Conservation (phyloP, 352 stramenopile genomes). For the Pythium plurisporium region DNA sequence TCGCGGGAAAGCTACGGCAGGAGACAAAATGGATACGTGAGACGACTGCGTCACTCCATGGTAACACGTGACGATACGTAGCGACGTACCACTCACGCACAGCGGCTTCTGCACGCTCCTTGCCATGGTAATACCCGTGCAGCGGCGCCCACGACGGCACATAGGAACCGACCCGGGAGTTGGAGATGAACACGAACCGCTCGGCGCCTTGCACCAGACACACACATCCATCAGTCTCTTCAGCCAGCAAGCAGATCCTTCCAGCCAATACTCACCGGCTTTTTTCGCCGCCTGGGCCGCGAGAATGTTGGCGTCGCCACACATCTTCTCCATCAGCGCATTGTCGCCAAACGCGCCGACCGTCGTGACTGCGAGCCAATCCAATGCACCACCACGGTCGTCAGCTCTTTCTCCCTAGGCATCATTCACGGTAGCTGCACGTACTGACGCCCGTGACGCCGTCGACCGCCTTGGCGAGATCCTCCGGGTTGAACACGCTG, state of each 20-base stretch:
- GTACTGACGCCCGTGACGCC: slow-evolving; percentile 78
- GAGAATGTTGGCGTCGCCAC: slow-evolving; percentile 84
- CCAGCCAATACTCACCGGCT: slow-evolving; percentile 33
- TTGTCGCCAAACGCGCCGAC: slow-evolving; percentile 87
- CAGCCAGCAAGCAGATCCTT: neutral
- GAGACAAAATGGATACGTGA: neutral
- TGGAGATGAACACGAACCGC: slow-evolving; percentile 90
- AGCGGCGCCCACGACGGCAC: slow-evolving; percentile 70
- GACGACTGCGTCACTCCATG: no score
- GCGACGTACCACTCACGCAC: slow-evolving; percentile 57
- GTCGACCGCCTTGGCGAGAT: slow-evolving; percentile 63
- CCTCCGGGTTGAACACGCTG: slow-evolving; percentile 71
- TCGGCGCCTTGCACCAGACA: slow-evolving; percentile 31
- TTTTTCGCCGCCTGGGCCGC: slow-evolving; percentile 69
- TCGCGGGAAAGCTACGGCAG: slow-evolving; percentile 50
- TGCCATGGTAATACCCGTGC: slow-evolving; percentile 89
- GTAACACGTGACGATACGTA: no score
- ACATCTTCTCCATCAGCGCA: slow-evolving; percentile 88
- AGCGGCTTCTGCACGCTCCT: slow-evolving; percentile 77
- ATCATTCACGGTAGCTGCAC: neutral
- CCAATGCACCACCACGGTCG: neutral
- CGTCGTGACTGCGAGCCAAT: slow-evolving; percentile 58
- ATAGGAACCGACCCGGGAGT: slow-evolving; percentile 82
- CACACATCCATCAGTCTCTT: neutral
- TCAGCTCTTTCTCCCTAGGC: neutral